Evolutionary conservation across 2,329 filamentous ascomycete species (phyloP).

Genomic region (Curvularia lunata): DNA sequence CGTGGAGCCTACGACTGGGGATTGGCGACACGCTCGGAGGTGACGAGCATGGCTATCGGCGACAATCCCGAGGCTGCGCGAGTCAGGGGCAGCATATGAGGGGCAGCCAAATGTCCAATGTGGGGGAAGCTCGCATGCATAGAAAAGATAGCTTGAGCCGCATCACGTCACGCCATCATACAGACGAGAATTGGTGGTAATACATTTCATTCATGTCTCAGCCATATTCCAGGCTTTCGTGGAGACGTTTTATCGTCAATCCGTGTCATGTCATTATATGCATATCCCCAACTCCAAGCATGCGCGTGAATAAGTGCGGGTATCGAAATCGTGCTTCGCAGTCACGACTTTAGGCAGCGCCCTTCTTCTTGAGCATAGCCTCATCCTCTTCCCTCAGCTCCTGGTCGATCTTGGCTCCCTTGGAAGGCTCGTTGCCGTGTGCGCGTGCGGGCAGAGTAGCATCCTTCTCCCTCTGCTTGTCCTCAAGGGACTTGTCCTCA

Average conservation of each 20-base stretch:
- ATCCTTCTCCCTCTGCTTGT: conserved; percentile 61
- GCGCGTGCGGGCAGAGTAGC: conserved; percentile 63
- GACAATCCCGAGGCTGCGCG: conserved; percentile 22
- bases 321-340: conserved; percentile 18
- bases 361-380: conserved; percentile 67
- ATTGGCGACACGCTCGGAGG: conserved; percentile 3
- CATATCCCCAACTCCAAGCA: conserved; percentile 18
- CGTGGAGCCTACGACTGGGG: conserved; percentile 9
- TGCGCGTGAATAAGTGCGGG: conserved; percentile 7
- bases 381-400: conserved; percentile 72
- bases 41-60: conserved; percentile 12
- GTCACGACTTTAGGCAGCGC: conserved; percentile 38
- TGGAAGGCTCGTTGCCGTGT: conserved; percentile 76
- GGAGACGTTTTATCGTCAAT: conserved; percentile 17
- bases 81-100: conserved; percentile 23
- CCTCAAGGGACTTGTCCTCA: conserved; percentile 41
- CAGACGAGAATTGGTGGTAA: neutral
- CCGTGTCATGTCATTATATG: conserved; percentile 13
- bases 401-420: conserved; percentile 74
- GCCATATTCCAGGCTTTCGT: conserved; percentile 11
- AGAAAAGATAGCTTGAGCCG: conserved; percentile 7
- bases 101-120: neutral
- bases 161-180: neutral
- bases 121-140: conserved; percentile 15
- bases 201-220: conserved; percentile 16